These are phyloP conservation scores for Beauveria scarabaeidicola DNA, from an alignment of 2,329 filamentous ascomycete species.

Conservation along the genomic window DNA sequence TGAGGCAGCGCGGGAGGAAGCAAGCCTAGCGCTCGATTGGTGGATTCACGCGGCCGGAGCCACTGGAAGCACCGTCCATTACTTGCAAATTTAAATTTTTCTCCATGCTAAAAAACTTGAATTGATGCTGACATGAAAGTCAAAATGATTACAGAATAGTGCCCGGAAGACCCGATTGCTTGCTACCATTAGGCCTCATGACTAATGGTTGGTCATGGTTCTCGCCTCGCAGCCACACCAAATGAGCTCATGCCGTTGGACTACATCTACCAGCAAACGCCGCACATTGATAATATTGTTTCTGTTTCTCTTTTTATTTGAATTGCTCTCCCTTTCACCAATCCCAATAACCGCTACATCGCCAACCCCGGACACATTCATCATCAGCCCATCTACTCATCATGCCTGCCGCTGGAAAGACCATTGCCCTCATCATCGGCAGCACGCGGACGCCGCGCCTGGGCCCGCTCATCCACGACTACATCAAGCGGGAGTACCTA, in stretches of 20 bases:
- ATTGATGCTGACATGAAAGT: neutral
- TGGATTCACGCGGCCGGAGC: neutral
- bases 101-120: no score
- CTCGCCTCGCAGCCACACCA: neutral
- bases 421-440: slow-evolving; percentile 27
- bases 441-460: slow-evolving; percentile 25
- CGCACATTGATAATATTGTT: neutral
- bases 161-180: neutral
- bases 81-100: neutral
- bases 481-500: slow-evolving; percentile 22
- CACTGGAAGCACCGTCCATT: neutral
- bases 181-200: neutral
- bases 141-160: neutral
- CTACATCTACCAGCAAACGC: neutral
- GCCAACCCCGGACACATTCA: neutral
- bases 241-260: no score
- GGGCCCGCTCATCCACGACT: slow-evolving; percentile 23
- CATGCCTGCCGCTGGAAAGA: slow-evolving; percentile 10
- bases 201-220: neutral
- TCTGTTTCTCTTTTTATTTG: neutral
- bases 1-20: neutral
- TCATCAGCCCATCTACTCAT: neutral
- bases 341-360: neutral
- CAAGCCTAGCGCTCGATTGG: neutral
- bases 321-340: neutral